These are phyloP conservation scores for Gossypium gossypioides DNA, from an alignment of 441 rosid species.

Conservation along the genomic window DNA sequence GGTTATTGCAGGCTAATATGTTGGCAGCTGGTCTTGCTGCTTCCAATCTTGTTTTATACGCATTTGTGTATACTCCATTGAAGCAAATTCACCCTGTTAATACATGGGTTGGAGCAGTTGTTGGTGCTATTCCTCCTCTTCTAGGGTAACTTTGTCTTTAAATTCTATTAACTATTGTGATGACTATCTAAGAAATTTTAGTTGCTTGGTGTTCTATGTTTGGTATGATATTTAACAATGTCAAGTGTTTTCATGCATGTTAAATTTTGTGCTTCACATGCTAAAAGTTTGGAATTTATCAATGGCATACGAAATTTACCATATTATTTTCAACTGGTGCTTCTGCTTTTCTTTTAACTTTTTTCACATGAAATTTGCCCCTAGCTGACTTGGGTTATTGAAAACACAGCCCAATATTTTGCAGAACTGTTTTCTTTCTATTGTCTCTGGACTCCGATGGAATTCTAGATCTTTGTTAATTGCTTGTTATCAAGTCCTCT, in stretches of 20 bases:
- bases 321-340: no score
- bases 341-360: no score
- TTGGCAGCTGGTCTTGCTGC: conserved; percentile 85
- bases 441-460: no score
- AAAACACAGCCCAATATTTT: no score
- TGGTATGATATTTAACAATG: neutral
- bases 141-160: conserved; percentile 47
- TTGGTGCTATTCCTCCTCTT: conserved; percentile 86
- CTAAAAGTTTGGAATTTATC: neutral
- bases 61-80: conserved; percentile 90
- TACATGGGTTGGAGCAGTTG: conserved; percentile 98
- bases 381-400: no score
- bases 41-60: conserved; percentile 81
- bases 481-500: no score
- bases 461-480: no score
- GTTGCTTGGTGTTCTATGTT: neutral
- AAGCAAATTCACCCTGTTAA: conserved; percentile 95
- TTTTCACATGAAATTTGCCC: no score
- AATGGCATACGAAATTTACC: no score
- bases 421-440: no score
- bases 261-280: neutral
- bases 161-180: neutral
- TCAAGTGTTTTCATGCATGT: neutral
- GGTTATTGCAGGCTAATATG: conserved; percentile 89
- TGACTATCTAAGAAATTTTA: neutral